These are phyloP conservation scores for Diplotaxis tenuifolia DNA, from an alignment of 345 rosid species.

Conservation along the genomic window DNA sequence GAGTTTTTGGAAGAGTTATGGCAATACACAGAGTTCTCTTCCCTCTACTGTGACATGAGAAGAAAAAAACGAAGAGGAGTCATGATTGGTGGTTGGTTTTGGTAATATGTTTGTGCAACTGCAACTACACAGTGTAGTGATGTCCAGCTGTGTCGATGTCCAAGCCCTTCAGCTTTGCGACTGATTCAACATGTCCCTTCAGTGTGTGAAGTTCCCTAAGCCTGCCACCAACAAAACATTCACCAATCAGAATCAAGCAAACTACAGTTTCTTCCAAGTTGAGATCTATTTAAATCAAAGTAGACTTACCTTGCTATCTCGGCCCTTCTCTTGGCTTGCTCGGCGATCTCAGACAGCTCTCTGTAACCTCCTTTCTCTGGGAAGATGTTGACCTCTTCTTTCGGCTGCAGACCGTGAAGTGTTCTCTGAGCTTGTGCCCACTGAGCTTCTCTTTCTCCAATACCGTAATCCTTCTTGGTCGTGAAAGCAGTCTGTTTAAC, in stretches of 20 bases:
- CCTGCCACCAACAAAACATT: slow-evolving; percentile 41
- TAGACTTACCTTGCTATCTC: slow-evolving; percentile 84
- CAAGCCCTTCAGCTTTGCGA: slow-evolving; percentile 81
- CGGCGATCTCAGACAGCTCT: slow-evolving; percentile 94
- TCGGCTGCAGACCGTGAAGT: slow-evolving; percentile 77
- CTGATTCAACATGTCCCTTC: slow-evolving; percentile 88
- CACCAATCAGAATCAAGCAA: slow-evolving; percentile 18
- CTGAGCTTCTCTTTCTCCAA: slow-evolving; percentile 90
- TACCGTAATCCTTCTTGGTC: slow-evolving; percentile 84
- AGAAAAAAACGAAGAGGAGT: slow-evolving; percentile 17
- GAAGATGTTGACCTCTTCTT: slow-evolving; percentile 52
- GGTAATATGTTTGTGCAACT: slow-evolving; percentile 24
- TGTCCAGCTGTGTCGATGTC: slow-evolving; percentile 80
- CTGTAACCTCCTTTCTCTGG: slow-evolving; percentile 64
- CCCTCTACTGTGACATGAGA: slow-evolving; percentile 29
- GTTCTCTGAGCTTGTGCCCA: slow-evolving; percentile 91
- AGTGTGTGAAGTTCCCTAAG: slow-evolving; percentile 82
- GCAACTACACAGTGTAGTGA: slow-evolving; percentile 70
- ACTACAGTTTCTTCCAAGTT: neutral
- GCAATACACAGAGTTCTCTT: slow-evolving; percentile 39
- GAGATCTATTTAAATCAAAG: neutral
- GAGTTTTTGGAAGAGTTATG: slow-evolving; percentile 41
- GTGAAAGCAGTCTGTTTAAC: slow-evolving; percentile 74
- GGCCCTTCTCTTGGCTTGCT: slow-evolving; percentile 95
- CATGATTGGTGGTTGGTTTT: slow-evolving; percentile 20